Conservation (phyloP, 2,329 filamentous ascomycete species). For the Rhinocladiella mackenziei region DNA sequence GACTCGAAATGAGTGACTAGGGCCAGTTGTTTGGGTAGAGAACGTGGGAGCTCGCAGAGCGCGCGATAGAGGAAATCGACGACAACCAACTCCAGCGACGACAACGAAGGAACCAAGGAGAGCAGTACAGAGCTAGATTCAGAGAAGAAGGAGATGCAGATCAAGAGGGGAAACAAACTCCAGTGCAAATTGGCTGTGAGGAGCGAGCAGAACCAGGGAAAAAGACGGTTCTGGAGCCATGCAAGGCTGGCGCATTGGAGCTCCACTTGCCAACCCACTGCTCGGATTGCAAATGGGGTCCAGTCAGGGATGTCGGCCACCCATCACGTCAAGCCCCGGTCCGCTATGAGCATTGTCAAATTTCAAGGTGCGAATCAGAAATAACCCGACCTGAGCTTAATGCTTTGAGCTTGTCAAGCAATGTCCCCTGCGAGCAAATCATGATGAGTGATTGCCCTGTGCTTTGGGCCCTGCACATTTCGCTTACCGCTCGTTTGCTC, state of each 20-base stretch:
- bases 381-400: conserved; percentile 19
- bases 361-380: conserved; percentile 22
- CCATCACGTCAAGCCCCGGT: conserved; percentile 15
- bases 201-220: conserved; percentile 6
- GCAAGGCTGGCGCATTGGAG: conserved; percentile 25
- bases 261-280: conserved; percentile 15
- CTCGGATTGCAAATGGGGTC: conserved; percentile 22
- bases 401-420: conserved; percentile 14
- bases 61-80: conserved; percentile 17
- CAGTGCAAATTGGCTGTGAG: conserved; percentile 23
- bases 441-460: conserved; percentile 6
- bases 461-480: conserved; percentile 5
- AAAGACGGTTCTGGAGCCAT: conserved; percentile 20
- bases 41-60: conserved; percentile 29
- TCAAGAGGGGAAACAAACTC: conserved; percentile 5
- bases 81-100: conserved; percentile 20
- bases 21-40: conserved; percentile 27
- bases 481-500: conserved; percentile 9
- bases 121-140: background rate
- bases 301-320: conserved; percentile 18
- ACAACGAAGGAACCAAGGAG: conserved; percentile 11
- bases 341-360: conserved; percentile 18
- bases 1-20: conserved; percentile 27
- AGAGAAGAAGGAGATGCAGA: conserved; percentile 20
- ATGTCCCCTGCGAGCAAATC: conserved; percentile 17